Base-by-base conservation (phyloP, 2,329 filamentous ascomycete species). In the Fusarium begoniae region DNA sequence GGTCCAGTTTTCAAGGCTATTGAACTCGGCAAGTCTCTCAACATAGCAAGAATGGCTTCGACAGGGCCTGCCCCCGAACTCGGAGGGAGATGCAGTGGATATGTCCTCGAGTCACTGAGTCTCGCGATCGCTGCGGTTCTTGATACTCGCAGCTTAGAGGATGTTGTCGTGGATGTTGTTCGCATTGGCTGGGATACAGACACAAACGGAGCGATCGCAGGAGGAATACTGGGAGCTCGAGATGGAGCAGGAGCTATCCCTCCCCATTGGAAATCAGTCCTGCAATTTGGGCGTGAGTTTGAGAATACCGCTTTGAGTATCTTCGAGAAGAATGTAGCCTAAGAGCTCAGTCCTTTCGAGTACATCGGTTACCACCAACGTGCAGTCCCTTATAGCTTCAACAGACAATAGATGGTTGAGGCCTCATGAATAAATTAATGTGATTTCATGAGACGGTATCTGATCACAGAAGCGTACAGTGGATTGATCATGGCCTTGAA, bases 81-180 rank as follows among this genome's bases (percentile, higher is more conserved):
- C 12, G 77, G 76, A 7, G 78, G 79, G 10, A 47, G 68, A 4
- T 82, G 78, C 32, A 76, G 78, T 6, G 85, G 85, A 6, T 86
- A 81, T 57, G 85, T 87, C 15, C 80, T 86, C 1, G 83, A 85
- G 58, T 83, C 83, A 38, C 72, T 87, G 55, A 80, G 74, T 3
- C 38, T 87, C 8, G 82, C 82, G 0, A 75, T 87, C 3, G 83
- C 84, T 0, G 85, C 85, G 0, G 43, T 86, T n/a, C 63, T 85
- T 5, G 85, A 87, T 60, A 32, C 64, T 3, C 76, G 84, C 41
- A 64, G 74, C 14, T 69, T 86, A 9, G 85, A 84, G 53, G 84
- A 86, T n/a, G 74, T 86, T 15, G 63, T 87, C 8, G 81, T 87
- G 0, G 84, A 87, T 72, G 82, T 87, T 26, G 83, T 87, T 13